A percentile compares a stretch with the other conserved stretches of the same genome.
Evolutionary conservation across 208 protist species (phyloP).

Genomic region (Leishmania turanica): DNA sequence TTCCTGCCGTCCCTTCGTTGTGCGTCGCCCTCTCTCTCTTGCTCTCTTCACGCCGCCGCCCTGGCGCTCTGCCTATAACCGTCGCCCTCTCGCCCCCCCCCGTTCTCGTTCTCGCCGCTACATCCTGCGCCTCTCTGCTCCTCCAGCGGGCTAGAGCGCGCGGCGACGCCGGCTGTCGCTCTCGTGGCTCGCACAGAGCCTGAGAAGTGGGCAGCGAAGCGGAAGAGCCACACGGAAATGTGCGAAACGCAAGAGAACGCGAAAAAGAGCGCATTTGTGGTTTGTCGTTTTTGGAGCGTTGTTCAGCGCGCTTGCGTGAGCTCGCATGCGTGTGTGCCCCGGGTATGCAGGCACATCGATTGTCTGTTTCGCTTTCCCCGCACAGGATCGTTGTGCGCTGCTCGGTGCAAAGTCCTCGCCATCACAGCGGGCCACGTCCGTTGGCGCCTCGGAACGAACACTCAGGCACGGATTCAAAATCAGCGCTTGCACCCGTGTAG

Average conservation of each 20-base stretch:
- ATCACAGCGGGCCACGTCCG: not conserved
- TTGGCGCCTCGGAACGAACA: not conserved
- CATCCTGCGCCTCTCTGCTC: not conserved
- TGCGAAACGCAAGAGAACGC: not conserved
- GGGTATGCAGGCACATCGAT: not conserved
- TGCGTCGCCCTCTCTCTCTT: too few relatives aligned
- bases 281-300: not conserved
- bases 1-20: not conserved
- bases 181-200: not conserved
- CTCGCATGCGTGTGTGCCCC: not conserved
- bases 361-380: not conserved
- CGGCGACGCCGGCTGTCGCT: not conserved
- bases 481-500: too few relatives aligned
- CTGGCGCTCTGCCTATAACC: not conserved
- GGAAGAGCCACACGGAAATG: not conserved
- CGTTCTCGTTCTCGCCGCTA: not conserved
- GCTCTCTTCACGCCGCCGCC: too few relatives aligned
- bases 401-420: not conserved
- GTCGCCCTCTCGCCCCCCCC: not conserved
- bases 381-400: not conserved
- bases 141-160: not conserved
- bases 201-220: not conserved
- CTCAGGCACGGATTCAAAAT: too few relatives aligned
- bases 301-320: not conserved
- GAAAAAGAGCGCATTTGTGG: fast-evolving